Evolutionary conservation across 768 basidiomycete species (phyloP).

Genomic region (Naganishia vaughanmartiniae): DNA sequence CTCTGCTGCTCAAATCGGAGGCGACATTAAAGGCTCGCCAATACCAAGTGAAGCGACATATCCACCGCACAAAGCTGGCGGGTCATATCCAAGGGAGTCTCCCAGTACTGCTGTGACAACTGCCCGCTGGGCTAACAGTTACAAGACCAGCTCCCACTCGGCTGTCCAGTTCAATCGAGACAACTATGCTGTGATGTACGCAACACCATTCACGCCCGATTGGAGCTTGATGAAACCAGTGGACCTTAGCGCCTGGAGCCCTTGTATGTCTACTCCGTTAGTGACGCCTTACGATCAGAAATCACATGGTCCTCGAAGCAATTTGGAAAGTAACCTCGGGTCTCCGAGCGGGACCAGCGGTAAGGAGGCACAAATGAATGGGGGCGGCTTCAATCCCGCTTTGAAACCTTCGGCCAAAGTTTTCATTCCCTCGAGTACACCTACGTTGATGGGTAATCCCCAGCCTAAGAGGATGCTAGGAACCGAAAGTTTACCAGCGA

Average conservation of each 20-base stretch:
- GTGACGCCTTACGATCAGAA: not conserved
- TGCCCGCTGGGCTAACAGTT: not conserved
- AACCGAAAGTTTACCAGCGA: not conserved
- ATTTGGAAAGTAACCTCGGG: too few relatives aligned
- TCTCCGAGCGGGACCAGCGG: not conserved
- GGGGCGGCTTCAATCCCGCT: not conserved
- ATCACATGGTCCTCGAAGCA: not conserved
- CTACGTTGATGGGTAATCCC: not conserved
- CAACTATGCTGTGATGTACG: not conserved
- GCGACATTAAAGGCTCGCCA: not conserved
- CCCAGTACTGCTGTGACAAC: not conserved
- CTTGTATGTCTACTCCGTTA: not conserved
- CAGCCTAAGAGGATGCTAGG: not conserved
- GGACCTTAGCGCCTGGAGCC: not conserved
- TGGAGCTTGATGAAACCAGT: slow-evolving; percentile 6
- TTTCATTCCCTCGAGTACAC: not conserved
- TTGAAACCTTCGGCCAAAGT: slow-evolving; percentile 1
- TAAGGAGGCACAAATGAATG: not conserved
- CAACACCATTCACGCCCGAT: slow-evolving; percentile 11
- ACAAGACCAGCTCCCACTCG: not conserved
- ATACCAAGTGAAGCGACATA: not conserved
- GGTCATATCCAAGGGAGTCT: not conserved
- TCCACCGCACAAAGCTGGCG: not conserved
- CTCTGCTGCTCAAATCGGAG: not conserved
- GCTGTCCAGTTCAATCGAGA: slow-evolving; percentile 7